phyloP scores from a whole-genome alignment of 306 rosid species.

The Vigna angularis region DNA sequence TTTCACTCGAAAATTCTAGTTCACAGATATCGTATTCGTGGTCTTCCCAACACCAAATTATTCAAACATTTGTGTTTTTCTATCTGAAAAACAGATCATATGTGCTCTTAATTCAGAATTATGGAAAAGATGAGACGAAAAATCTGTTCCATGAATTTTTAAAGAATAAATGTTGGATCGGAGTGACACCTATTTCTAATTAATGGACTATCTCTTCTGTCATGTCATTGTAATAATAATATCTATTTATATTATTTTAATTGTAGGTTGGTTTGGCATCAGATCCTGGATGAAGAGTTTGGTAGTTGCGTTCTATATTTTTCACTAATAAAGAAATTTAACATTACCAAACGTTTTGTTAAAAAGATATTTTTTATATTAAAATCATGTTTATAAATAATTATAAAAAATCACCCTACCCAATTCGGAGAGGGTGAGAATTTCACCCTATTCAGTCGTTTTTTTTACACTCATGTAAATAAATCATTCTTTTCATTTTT shows the following conservation, averaged over 20 bases:
- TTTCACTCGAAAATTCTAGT: not conserved
- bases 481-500: not conserved
- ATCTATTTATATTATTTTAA: not conserved
- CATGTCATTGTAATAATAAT: not conserved
- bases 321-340: not conserved
- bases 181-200: not conserved
- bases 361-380: not conserved
- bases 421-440: not conserved
- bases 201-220: not conserved
- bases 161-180: not conserved
- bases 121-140: not conserved
- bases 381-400: not conserved
- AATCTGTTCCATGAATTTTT: slow-evolving; percentile 1
- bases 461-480: not conserved
- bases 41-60: slow-evolving; percentile 4
- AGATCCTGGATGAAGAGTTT: not conserved
- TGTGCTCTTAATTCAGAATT: not conserved
- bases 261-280: slow-evolving; percentile 16
- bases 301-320: slow-evolving; percentile 15
- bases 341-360: not conserved
- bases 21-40: not conserved
- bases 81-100: not conserved
- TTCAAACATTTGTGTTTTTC: not conserved
- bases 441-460: not conserved
- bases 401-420: not conserved